Evolutionary conservation across 768 basidiomycete genomes (phyloP).

Genomic region (Podaxis sp.): DNA sequence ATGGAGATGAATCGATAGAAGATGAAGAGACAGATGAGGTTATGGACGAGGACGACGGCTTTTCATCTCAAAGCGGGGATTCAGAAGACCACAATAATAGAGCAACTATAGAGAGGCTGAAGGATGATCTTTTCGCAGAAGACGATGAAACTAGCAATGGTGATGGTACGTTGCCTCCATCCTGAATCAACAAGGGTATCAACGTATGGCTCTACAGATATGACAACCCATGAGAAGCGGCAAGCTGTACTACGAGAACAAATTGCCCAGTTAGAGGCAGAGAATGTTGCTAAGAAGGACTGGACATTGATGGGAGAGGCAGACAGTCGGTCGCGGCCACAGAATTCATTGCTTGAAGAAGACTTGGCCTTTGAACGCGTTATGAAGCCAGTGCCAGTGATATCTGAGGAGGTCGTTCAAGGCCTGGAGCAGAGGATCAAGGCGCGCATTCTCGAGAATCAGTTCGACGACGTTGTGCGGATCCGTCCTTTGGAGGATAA

Average conservation of each 20-base stretch:
- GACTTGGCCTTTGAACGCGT: slow-evolving; percentile 94
- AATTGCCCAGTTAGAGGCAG: slow-evolving; percentile 77
- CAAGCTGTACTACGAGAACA: slow-evolving; percentile 71
- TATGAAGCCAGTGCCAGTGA: slow-evolving; percentile 80
- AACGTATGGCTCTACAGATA: slow-evolving; percentile 32
- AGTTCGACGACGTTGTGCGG: slow-evolving; percentile 93
- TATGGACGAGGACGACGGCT: slow-evolving; percentile 27
- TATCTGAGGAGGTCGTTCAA: slow-evolving; percentile 85
- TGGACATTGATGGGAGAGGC: slow-evolving; percentile 96
- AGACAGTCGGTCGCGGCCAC: slow-evolving; percentile 74
- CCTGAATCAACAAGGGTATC: not conserved
- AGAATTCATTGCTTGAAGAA: slow-evolving; percentile 90
- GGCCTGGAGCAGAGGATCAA: slow-evolving; percentile 90
- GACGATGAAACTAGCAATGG: slow-evolving; percentile 45
- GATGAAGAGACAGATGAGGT: slow-evolving; percentile 19
- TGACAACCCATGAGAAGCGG: slow-evolving; percentile 82
- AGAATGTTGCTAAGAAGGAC: slow-evolving; percentile 86
- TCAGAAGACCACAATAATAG: slow-evolving; percentile 31
- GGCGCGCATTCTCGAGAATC: slow-evolving; percentile 76
- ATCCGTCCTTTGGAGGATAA: slow-evolving; percentile 74
- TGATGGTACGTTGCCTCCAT: slow-evolving; percentile 25
- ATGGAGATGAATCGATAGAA: slow-evolving; percentile 23
- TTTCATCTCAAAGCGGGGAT: slow-evolving; percentile 12
- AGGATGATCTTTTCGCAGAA: slow-evolving; percentile 78
- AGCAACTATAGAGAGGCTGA: slow-evolving; percentile 64